These are phyloP conservation scores for Fusarium palustre DNA, from an alignment of 2,329 filamentous ascomycete species.

Conservation along the genomic window DNA sequence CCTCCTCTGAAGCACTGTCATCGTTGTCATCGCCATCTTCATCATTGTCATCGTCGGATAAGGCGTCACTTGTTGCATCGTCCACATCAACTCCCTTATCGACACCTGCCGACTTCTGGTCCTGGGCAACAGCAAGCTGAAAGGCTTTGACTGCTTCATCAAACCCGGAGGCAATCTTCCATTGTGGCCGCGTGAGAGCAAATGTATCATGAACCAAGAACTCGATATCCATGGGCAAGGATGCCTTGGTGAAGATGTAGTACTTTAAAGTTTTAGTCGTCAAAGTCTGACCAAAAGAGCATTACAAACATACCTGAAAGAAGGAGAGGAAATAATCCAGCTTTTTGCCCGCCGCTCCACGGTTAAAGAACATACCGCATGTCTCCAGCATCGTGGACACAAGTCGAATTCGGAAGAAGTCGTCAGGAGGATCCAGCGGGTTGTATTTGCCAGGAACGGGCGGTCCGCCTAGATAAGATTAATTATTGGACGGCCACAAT, in stretches of 20 bases:
- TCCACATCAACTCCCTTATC: conserved; percentile 79
- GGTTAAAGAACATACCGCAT: conserved; percentile 95
- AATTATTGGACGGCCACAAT: conserved; percentile 1
- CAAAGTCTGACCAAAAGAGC: not conserved
- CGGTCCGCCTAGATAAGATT: conserved; percentile 70
- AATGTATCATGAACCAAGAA: conserved; percentile 96
- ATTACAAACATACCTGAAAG: conserved; percentile 72
- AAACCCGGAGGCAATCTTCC: conserved; percentile 84
- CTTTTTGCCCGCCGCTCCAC: conserved; percentile 94
- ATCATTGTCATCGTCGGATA: conserved; percentile 81
- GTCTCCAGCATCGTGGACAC: conserved; percentile 92
- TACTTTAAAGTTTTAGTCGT: conserved; percentile 66
- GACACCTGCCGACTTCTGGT: conserved; percentile 82
- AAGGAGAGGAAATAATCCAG: conserved; percentile 97
- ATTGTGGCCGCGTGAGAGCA: conserved; percentile 85
- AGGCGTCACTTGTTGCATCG: conserved; percentile 75
- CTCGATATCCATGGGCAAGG: conserved; percentile 95
- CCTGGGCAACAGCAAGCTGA: conserved; percentile 86
- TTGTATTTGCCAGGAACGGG: conserved; percentile 83
- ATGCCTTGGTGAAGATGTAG: conserved; percentile 91
- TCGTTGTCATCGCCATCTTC: conserved; percentile 73
- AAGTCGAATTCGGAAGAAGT: conserved; percentile 94
- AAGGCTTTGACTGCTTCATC: conserved; percentile 88
- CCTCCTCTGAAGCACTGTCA: conserved; percentile 69
- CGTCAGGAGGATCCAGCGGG: conserved; percentile 86